Evolutionary conservation across 345 rosid species (phyloP), one percentile per base, ranked within the genome.

Genomic region (Moricandia moricandioides): DNA sequence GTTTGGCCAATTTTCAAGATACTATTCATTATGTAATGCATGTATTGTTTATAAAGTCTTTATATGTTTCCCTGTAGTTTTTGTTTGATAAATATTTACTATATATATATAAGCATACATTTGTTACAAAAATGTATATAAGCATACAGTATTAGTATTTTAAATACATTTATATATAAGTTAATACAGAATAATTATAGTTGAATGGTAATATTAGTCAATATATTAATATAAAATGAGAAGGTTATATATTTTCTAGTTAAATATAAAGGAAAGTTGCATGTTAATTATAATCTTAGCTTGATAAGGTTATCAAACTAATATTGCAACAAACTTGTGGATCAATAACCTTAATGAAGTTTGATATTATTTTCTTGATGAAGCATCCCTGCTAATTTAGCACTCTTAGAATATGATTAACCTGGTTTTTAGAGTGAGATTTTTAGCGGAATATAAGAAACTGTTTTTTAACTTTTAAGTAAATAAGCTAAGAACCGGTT

Each of bases 1-100:
- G 76, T 47, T 71, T 54, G 65, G 70, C 63, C 80, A 62, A 18
- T 62, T 45, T 63, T 58, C 24, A 64, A 56, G 76, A 77, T 34
- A 71, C 71, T 71, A 70, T 65, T 64, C 67, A 65, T 45, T 45
- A 33, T 74, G 31, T 57, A 57, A 3, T 66, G 29, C 61, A 7
- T 57, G 12, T 59, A 47, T 24, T 74, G 13, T 5, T 7, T 47
- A 58, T 33, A 33, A 29, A 56, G 26, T 65, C 26, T 62, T 13
- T 51, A 56, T 56, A 65, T 43, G 47, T 57, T 16, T 64, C 55
- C 14, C 24, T 54, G 21, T 27, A 37, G 39, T 9, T 6, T 39
- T 4, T 57, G 4, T 5, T 11, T 17, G 17, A 17, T 49, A 16
- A 68, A 12, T 56, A 35, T 37, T 33, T 56, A 26, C 8, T 56